Evolutionary conservation across 139 green algal genomes (phyloP).

Genomic region (Tetradesmus obliquus): DNA sequence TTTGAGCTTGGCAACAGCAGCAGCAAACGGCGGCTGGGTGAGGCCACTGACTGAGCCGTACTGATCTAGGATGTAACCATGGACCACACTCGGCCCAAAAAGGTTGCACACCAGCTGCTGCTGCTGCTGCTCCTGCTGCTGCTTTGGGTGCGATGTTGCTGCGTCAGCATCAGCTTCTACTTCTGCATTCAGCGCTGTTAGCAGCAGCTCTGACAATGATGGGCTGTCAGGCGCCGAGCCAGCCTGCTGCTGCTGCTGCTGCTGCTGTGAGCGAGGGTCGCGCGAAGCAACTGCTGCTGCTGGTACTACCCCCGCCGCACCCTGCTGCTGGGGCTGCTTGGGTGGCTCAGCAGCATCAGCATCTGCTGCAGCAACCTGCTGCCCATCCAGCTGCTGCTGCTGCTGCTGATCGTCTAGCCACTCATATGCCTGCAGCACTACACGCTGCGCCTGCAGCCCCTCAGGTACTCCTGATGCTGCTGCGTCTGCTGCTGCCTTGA

Average conservation of each 20-base stretch:
- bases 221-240: neutral
- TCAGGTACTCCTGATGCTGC: neutral
- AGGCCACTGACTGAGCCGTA: neutral
- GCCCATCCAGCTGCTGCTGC: neutral
- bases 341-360: neutral
- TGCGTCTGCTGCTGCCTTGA: neutral
- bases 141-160: neutral
- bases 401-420: neutral
- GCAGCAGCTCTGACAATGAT: neutral
- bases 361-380: neutral
- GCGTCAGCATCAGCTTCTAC: neutral
- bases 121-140: neutral
- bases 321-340: neutral
- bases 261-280: neutral
- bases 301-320: neutral
- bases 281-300: neutral
- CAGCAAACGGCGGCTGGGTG: neutral
- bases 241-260: conserved; percentile 11
- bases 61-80: neutral
- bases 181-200: neutral
- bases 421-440: neutral
- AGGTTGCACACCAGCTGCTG: neutral
- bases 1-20: neutral
- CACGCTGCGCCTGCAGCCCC: neutral
- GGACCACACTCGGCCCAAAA: neutral